Conservation (phyloP, 2,329 filamentous ascomycete genomes). For the Lasiodiplodia sp. region DNA sequence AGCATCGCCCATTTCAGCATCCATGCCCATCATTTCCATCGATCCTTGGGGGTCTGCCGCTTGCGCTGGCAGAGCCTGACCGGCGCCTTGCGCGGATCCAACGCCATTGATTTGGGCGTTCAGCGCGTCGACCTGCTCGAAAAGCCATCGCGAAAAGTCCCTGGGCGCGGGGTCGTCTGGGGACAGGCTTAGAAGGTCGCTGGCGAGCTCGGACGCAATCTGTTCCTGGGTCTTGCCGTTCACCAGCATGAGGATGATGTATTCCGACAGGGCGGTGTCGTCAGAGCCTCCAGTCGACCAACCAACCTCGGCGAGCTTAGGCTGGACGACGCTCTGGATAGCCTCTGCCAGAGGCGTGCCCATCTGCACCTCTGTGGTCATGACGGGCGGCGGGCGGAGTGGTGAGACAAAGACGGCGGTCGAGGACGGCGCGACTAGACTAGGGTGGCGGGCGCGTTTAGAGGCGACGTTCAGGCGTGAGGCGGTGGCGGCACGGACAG, state of each 20-base stretch:
- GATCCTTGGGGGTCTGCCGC: constrained; percentile 20
- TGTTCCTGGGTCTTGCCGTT: constrained; percentile 94
- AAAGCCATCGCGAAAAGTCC: constrained; percentile 92
- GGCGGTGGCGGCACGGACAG: constrained; percentile 12
- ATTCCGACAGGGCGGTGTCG: constrained; percentile 88
- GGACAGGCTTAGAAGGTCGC: constrained; percentile 81
- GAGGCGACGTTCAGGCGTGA: constrained; percentile 10
- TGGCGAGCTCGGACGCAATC: constrained; percentile 85
- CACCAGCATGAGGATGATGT: constrained; percentile 95
- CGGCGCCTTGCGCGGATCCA: constrained; percentile 42
- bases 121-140: constrained; percentile 78
- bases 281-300: constrained; percentile 85
- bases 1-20: constrained; percentile 75
- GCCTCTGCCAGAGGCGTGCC: constrained; percentile 86
- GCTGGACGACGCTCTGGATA: constrained; percentile 81
- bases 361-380: constrained; percentile 79
- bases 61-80: constrained; percentile 4
- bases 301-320: constrained; percentile 90
- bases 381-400: constrained; percentile 47
- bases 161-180: constrained; percentile 83
- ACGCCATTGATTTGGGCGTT: constrained; percentile 68
- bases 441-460: constrained; percentile 19
- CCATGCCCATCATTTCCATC: constrained; percentile 42
- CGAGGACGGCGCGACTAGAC: constrained; percentile 20
- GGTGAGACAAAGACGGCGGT: constrained; percentile 27